A percentile compares a stretch with the other conserved stretches of the same genome.
phyloP scores from a whole-genome alignment of 1,284 basidiomycete species.

The Rhodofomes roseus region DNA sequence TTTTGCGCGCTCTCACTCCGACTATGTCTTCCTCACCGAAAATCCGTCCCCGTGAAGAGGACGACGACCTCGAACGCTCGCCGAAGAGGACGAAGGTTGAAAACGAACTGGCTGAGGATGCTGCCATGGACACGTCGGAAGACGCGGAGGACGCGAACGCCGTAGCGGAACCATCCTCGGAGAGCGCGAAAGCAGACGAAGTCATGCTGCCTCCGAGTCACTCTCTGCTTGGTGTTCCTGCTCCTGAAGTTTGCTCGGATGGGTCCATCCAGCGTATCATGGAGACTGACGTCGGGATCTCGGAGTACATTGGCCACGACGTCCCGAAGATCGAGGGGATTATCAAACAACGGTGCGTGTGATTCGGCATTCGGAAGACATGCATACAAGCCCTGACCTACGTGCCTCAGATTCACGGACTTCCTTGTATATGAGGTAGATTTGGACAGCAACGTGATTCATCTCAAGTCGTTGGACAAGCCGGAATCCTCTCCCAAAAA shows the following conservation, averaged over 20 bases:
- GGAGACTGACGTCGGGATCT: conserved; percentile 88
- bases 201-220: conserved; percentile 73
- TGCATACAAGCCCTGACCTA: background rate
- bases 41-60: conserved; percentile 44
- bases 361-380: conserved; percentile 1
- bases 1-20: background rate
- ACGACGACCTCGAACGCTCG: conserved; percentile 47
- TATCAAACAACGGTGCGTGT: conserved; percentile 85
- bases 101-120: conserved; percentile 17
- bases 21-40: conserved; percentile 26
- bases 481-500: conserved; percentile 52
- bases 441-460: conserved; percentile 72
- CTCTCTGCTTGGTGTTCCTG: conserved; percentile 53
- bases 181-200: conserved; percentile 24
- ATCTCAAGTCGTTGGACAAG: conserved; percentile 72
- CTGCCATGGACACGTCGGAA: conserved; percentile 13
- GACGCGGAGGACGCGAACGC: conserved; percentile 3
- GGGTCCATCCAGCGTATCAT: conserved; percentile 55
- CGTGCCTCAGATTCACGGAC: conserved; percentile 77
- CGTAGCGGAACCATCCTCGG: conserved; percentile 16
- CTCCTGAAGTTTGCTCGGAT: conserved; percentile 43
- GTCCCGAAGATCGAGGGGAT: conserved; percentile 82
- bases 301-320: conserved; percentile 75
- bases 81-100: conserved; percentile 57
- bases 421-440: conserved; percentile 91